phyloP scores from a whole-genome alignment of 805 yeast genomes.

The Myxozyma kluyveri region DNA sequence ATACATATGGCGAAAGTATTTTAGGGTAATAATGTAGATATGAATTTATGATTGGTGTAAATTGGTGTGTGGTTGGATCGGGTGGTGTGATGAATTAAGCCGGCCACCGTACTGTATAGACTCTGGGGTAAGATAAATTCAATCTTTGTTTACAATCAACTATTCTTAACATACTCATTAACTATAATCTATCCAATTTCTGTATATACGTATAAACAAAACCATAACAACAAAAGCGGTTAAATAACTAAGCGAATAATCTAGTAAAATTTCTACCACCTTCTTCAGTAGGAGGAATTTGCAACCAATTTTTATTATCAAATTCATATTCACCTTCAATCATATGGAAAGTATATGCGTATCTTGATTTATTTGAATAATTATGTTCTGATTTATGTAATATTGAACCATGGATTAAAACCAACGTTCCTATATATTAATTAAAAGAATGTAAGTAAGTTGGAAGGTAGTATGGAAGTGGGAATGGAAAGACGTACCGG shows the following conservation, averaged over 20 bases:
- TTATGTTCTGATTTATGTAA: constrained; percentile 70
- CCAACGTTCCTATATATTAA: constrained; percentile 42
- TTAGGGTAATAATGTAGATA: too few species aligned
- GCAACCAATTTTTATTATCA: constrained; percentile 72
- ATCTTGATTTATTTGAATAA: constrained; percentile 54
- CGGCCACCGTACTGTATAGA: too few species aligned
- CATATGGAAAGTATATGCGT: constrained; percentile 76
- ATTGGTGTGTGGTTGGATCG: too few species aligned
- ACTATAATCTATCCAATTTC: too few species aligned
- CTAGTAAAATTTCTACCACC: constrained; percentile 64
- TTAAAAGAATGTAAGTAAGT: background rate
- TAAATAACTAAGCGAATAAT: constrained; percentile 38
- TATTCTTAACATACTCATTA: too few species aligned
- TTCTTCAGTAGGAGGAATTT: constrained; percentile 55
- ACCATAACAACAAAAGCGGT: too few species aligned
- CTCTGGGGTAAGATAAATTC: too few species aligned
- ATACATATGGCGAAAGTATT: too few species aligned
- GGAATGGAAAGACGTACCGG: constrained; percentile 44
- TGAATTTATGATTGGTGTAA: too few species aligned
- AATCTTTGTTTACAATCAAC: too few species aligned
- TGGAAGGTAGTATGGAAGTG: background rate
- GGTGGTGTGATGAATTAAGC: too few species aligned
- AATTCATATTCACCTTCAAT: constrained; percentile 65
- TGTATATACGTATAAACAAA: too few species aligned
- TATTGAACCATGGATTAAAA: constrained; percentile 68